Evolutionary conservation across 805 yeast species (phyloP).

Genomic region (Cyberlindnera mrakii): DNA sequence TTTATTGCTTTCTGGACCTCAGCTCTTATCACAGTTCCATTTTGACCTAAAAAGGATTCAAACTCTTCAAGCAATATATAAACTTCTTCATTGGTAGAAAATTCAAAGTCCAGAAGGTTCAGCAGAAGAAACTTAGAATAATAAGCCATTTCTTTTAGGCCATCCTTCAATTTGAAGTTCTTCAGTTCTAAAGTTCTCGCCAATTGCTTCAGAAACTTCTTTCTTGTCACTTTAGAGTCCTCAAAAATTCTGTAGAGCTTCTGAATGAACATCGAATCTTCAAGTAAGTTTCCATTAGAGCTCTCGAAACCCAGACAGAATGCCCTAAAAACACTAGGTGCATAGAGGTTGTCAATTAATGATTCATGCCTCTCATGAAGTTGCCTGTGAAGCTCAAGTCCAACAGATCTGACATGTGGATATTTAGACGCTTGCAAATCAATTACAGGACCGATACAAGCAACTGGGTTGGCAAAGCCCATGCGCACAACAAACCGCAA

Average conservation of each 20-base stretch:
- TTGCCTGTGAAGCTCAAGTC: conserved; percentile 46
- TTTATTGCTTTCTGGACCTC: neutral
- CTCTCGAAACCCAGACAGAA: conserved; percentile 19
- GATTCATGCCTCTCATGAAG: conserved; percentile 65
- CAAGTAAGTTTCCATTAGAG: conserved; percentile 23
- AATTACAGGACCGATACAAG: conserved; percentile 61
- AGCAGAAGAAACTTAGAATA: conserved; percentile 30
- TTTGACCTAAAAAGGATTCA: conserved; percentile 23
- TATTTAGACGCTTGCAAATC: conserved; percentile 57
- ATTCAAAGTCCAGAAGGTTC: conserved; percentile 35
- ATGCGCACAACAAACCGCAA: conserved; percentile 49
- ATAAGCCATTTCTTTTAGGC: conserved; percentile 17
- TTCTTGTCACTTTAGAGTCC: conserved; percentile 32
- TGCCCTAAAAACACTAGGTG: conserved; percentile 57
- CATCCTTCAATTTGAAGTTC: conserved; percentile 17
- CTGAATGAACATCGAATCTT: conserved; percentile 28
- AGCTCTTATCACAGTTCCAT: conserved; percentile 6
- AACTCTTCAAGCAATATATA: conserved; percentile 36
- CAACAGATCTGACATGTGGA: conserved; percentile 37
- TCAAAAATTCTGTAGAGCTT: conserved; percentile 38
- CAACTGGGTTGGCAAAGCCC: conserved; percentile 73
- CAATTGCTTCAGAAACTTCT: conserved; percentile 34
- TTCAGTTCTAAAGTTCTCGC: conserved; percentile 26
- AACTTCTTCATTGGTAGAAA: conserved; percentile 46
- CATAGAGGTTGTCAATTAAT: conserved; percentile 57